phyloP scores from a whole-genome alignment of 2,329 filamentous ascomycete genomes.

The Penicillium sp. region DNA sequence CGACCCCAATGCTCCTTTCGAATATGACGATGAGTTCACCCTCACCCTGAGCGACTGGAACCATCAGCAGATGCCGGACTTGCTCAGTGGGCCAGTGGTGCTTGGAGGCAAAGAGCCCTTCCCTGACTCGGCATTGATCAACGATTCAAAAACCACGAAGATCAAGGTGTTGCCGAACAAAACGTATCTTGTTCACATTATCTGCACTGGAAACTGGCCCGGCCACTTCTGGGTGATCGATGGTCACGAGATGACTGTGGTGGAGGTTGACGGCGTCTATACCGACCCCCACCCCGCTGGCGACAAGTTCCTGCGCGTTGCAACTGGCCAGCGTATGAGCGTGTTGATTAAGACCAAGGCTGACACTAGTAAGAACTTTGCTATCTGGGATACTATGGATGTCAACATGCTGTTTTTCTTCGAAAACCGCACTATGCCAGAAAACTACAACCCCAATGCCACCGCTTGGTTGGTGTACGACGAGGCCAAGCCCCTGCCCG shows the following conservation, averaged over 20 bases:
- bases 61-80: slow-evolving; percentile 56
- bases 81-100: slow-evolving; percentile 47
- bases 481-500: slow-evolving; percentile 45
- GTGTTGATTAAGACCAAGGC: slow-evolving; percentile 61
- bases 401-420: slow-evolving; percentile 49
- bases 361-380: slow-evolving; percentile 62
- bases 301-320: slow-evolving; percentile 64
- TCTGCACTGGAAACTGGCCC: slow-evolving; percentile 71
- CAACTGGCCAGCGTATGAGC: slow-evolving; percentile 64
- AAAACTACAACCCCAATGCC: slow-evolving; percentile 61
- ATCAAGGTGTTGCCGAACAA: slow-evolving; percentile 64
- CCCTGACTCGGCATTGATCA: slow-evolving; percentile 67
- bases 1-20: slow-evolving; percentile 61
- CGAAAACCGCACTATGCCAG: slow-evolving; percentile 52
- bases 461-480: slow-evolving; percentile 55
- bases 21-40: slow-evolving; percentile 63
- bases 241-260: slow-evolving; percentile 41
- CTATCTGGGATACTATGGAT: slow-evolving; percentile 70
- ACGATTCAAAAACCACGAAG: slow-evolving; percentile 64
- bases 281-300: slow-evolving; percentile 42
- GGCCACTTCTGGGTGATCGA: slow-evolving; percentile 52
- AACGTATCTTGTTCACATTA: slow-evolving; percentile 70
- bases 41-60: slow-evolving; percentile 72
- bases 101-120: slow-evolving; percentile 61
- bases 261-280: slow-evolving; percentile 40